Conservation (phyloP, 2,329 filamentous ascomycete genomes). For the Calonectria honghensis region DNA sequence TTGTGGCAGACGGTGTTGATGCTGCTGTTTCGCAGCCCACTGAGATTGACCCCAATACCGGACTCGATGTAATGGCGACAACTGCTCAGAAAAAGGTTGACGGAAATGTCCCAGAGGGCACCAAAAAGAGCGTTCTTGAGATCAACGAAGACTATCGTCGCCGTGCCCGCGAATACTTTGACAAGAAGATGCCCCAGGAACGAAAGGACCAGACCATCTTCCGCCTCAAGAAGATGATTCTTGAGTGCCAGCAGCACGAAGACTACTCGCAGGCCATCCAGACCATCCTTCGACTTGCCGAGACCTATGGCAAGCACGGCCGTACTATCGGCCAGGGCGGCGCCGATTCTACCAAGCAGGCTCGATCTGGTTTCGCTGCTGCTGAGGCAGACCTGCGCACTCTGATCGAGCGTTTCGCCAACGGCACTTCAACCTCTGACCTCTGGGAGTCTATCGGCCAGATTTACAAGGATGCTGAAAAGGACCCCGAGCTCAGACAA, state of each 20-base stretch:
- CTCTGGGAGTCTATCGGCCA: slow-evolving; percentile 89
- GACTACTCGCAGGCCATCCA: slow-evolving; percentile 96
- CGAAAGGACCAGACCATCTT: slow-evolving; percentile 94
- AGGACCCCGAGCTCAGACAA: slow-evolving; percentile 87
- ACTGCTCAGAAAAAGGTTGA: slow-evolving; percentile 75
- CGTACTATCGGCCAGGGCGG: slow-evolving; percentile 79
- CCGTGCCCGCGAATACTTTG: slow-evolving; percentile 83
- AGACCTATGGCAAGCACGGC: slow-evolving; percentile 87
- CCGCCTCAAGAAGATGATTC: slow-evolving; percentile 96
- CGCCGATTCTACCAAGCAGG: slow-evolving; percentile 82
- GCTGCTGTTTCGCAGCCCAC: slow-evolving; percentile 74
- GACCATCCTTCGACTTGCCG: slow-evolving; percentile 88
- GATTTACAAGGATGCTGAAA: slow-evolving; percentile 91
- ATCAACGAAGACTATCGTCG: slow-evolving; percentile 66
- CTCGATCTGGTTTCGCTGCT: slow-evolving; percentile 79
- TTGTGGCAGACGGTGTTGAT: slow-evolving; percentile 74
- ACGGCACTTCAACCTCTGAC: slow-evolving; percentile 91
- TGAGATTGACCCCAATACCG: slow-evolving; percentile 66
- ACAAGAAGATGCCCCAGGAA: slow-evolving; percentile 91
- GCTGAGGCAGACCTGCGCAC: slow-evolving; percentile 87
- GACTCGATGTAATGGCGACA: slow-evolving; percentile 57
- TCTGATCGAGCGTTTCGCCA: slow-evolving; percentile 95
- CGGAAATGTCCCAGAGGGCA: slow-evolving; percentile 80
- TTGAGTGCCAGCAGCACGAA: slow-evolving; percentile 95
- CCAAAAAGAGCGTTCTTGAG: slow-evolving; percentile 68